Percentiles rank a stretch among this genome's conserved stretches.
Conservation (phyloP, 208 protist genomes). For the Trichomonas tenax region DNA sequence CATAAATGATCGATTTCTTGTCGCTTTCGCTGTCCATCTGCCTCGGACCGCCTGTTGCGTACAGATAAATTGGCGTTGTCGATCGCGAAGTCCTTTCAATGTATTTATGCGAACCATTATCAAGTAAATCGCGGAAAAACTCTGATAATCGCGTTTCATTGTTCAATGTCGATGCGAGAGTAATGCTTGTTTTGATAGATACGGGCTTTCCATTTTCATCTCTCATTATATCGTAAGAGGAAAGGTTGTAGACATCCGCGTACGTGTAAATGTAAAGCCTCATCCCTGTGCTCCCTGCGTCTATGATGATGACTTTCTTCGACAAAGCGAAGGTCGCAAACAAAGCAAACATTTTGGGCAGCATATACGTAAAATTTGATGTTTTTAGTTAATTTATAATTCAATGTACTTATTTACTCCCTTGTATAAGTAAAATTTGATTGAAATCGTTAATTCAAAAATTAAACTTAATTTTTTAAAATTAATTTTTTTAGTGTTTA, state of each 20-base stretch:
- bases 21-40: neutral
- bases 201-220: neutral
- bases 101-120: neutral
- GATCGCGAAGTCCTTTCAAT: neutral
- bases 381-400: too few relatives aligned
- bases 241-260: neutral
- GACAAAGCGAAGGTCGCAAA: neutral
- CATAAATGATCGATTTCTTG: neutral
- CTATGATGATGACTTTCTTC: neutral
- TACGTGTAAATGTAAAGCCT: neutral
- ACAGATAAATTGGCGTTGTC: neutral
- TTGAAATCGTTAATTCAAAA: too few relatives aligned
- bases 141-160: neutral
- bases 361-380: too few relatives aligned
- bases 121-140: neutral
- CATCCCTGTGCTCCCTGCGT: neutral
- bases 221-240: neutral
- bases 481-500: too few relatives aligned
- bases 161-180: neutral
- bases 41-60: neutral
- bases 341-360: neutral
- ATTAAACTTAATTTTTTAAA: too few relatives aligned
- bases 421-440: too few relatives aligned
- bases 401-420: too few relatives aligned
- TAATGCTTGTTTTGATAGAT: neutral